Evolutionary conservation across 1,284 basidiomycete species (phyloP), one percentile per base, ranked within the genome.

Genomic region (Ganoderma resinaceum): DNA sequence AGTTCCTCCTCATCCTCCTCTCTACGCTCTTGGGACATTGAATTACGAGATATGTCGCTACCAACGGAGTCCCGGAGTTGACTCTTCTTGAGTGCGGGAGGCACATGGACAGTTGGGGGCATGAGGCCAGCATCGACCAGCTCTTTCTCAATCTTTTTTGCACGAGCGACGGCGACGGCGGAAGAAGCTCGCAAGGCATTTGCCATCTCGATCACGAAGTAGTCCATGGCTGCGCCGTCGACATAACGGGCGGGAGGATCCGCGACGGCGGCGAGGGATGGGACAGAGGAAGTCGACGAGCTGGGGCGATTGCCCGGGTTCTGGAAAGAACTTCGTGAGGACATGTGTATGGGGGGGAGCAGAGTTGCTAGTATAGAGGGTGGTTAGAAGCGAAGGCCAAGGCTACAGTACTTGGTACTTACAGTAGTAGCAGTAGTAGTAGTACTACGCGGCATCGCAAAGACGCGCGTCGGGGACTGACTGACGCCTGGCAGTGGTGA

Each of bases 181-280:
- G 94, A 86, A 6, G 94, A 95, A 49, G 86, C 86, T 35, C 89
- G 86, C 37, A 97, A 83, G 0, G 91, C 87, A 73, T 87, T 84
- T 68, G 95, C 91, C 73, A 92, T 86, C 76, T 94, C 92, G 66
- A 96, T 95, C 61, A 96, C 82, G 73, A 98, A 90, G 79, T 95
- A 95, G 73, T 94, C 92, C 82, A 96, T 91, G 0, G 89, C 89
- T 14, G 91, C 87, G 42, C 85, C 89, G 78, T 97, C 95, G 70
- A 97, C 82, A 60, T 87, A 82, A 23, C 84, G 83, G 9, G 77
- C 77, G 26, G 89, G 86, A 0, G 90, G 87, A 67, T 93, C 91
- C 0, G 90, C 86, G 20, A 92, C 82, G 1, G 83, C 77, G 26
- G 84, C 80, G 3, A 92, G 81, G 29, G 77, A 80, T 20, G 78